Base-by-base conservation (phyloP, 352 stramenopile species). In the Lagenidium sp. region DNA sequence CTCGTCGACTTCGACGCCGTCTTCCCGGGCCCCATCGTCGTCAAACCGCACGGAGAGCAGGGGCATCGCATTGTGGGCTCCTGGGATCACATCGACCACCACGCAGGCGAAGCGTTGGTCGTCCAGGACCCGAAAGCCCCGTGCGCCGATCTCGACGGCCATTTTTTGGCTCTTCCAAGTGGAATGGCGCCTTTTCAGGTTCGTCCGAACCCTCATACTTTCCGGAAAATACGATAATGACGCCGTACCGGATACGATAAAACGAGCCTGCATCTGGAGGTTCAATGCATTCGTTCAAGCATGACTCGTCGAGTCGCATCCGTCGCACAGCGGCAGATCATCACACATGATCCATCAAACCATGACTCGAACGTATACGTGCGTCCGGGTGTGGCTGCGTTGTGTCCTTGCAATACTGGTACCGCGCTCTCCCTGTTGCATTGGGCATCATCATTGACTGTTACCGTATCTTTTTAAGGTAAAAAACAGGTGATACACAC, bases 41-140 rank as follows among this genome's bases (percentile, higher is more conserved):
- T 25, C 10, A 31, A 53, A 74, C 28, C 61, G 49, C 18, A 74
- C 42, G 4, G 52, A 55, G 19, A 68, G 34, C n/a, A n/a, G n/a
- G n/a, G n/a, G n/a, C n/a, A n/a, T n/a, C n/a, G n/a, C n/a, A n/a
- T n/a, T n/a, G n/a, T n/a, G n/a, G n/a, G n/a, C n/a, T n/a, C n/a
- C n/a, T n/a, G n/a, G n/a, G n/a, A n/a, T n/a, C 22, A 31, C 44
- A 2, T 29, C 12, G 4, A 6, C 10, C 4, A 65, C 45, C 13
- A 74, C 44, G 22, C 56, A 67, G 13, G 37, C 49, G 26, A 74
- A 74, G 25, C 25, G 37, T 5, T 65, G 6, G 16, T 34, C 53
- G 42, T 68, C 63, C 6, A 74, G 54, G 15, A 53, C 11, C 4
- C 63, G 53, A 30, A 41, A 58, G 12, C 49, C 62, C 7, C 22